A percentile compares a stretch with the other conserved stretches of the same genome.
These are phyloP conservation scores for Silene uniflora DNA, from an alignment of 148 eudicot species.

Conservation along the genomic window DNA sequence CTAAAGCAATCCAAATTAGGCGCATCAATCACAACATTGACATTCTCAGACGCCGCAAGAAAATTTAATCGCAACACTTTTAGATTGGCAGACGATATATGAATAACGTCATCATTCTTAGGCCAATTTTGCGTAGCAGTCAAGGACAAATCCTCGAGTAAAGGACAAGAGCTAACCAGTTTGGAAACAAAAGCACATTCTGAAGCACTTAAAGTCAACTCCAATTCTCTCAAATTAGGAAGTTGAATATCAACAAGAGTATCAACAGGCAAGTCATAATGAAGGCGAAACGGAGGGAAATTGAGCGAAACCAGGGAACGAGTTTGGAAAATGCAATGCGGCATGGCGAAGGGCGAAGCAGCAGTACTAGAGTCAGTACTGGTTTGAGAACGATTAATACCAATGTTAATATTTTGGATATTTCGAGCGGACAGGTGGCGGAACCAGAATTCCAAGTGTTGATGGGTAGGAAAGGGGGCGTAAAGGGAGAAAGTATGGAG, in stretches of 20 bases:
- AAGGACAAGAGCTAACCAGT: neutral
- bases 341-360: neutral
- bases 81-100: neutral
- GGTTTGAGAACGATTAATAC: no score
- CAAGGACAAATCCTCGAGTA: neutral
- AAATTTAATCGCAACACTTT: neutral
- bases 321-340: neutral
- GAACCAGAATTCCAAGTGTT: neutral
- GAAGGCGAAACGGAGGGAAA: no score
- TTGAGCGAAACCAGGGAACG: neutral
- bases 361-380: neutral
- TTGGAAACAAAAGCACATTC: neutral
- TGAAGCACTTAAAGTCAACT: neutral
- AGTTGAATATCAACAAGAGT: no score
- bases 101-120: neutral
- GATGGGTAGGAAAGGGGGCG: neutral
- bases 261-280: no score
- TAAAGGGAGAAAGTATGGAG: neutral
- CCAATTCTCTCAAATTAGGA: neutral
- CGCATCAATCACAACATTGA: neutral
- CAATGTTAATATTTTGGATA: neutral
- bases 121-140: no score
- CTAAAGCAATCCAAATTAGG: neutral
- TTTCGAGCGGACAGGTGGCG: neutral
- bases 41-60: neutral